phyloP scores from a whole-genome alignment of 2,329 filamentous ascomycete species.

The Calonectria leucothoes region DNA sequence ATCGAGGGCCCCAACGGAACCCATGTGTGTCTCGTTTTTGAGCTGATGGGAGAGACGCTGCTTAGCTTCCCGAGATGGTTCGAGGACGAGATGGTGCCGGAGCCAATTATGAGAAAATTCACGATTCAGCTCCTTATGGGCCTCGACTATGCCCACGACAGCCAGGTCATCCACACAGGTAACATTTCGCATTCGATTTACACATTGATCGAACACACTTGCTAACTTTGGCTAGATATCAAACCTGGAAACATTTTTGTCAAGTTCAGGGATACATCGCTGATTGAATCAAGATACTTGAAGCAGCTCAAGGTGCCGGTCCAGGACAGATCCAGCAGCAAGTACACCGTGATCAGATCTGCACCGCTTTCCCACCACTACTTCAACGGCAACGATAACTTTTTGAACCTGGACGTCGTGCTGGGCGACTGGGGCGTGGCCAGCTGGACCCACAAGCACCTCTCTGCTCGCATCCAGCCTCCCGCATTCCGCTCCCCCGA shows the following conservation, averaged over 20 bases:
- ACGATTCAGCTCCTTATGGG: constrained; percentile 29
- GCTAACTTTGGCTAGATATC: background rate
- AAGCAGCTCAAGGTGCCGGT: background rate
- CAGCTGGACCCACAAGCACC: background rate
- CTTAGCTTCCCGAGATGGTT: constrained; percentile 27
- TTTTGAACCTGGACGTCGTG: background rate
- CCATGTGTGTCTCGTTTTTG: constrained; percentile 44
- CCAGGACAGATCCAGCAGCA: background rate
- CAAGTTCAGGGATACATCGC: background rate
- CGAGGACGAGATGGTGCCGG: constrained; percentile 15
- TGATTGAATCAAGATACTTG: background rate
- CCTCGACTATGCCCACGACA: constrained; percentile 32
- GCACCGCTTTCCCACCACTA: background rate
- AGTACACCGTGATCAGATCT: background rate
- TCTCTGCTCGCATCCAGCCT: background rate
- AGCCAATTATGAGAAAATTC: constrained; percentile 22
- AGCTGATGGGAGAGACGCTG: constrained; percentile 42
- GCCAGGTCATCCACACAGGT: constrained; percentile 35
- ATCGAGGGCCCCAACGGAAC: constrained; percentile 44
- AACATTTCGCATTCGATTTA: background rate
- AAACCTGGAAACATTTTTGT: background rate
- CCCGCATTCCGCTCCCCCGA: background rate
- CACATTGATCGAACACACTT: no score
- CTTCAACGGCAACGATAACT: background rate
- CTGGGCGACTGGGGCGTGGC: background rate